Percentiles rank a stretch among this genome's conserved stretches.
Conservation (phyloP, 129 eudicot genomes). For the Sambucus nigra region DNA sequence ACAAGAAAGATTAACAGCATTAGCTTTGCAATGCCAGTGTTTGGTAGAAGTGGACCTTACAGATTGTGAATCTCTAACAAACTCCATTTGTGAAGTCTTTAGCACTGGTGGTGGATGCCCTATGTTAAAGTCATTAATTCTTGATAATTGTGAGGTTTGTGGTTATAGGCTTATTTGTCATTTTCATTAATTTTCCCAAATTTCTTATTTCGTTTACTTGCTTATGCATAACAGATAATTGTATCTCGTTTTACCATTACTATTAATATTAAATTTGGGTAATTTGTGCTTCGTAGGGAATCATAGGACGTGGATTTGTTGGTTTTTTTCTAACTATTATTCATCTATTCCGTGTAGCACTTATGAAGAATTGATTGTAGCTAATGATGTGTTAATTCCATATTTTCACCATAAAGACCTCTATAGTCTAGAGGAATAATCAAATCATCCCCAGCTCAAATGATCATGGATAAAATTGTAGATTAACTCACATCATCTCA, state of each 20-base stretch:
- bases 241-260: no score
- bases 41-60: slow-evolving; percentile 85
- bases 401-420: no score
- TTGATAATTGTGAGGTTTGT: slow-evolving; percentile 93
- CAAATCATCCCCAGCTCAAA: no score
- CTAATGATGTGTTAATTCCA: no score
- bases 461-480: no score
- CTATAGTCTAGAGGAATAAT: no score
- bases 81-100: slow-evolving; percentile 79
- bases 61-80: slow-evolving; percentile 81
- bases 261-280: no score
- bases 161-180: slow-evolving; percentile 3
- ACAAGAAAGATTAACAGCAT: slow-evolving; percentile 85
- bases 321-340: no score
- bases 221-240: not conserved
- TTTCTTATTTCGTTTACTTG: no score
- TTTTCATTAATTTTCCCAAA: not conserved
- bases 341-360: no score
- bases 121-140: slow-evolving; percentile 58
- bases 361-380: no score
- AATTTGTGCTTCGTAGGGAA: not conserved
- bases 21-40: slow-evolving; percentile 64
- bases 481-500: no score
- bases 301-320: not conserved
- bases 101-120: slow-evolving; percentile 95